Conservation (phyloP, 257 asterid species). For the Capsicum chinense region DNA sequence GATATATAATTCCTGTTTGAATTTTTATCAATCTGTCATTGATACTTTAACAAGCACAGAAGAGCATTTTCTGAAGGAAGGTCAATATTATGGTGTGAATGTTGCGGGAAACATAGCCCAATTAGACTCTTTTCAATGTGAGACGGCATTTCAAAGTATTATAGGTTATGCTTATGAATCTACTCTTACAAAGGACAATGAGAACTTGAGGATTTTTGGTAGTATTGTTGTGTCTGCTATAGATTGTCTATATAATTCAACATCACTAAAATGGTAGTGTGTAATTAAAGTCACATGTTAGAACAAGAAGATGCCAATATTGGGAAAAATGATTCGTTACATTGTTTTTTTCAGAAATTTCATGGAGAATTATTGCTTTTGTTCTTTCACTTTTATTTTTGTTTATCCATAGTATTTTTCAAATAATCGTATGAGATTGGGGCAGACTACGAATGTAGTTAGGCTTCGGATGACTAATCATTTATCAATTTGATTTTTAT, state of each 20-base stretch:
- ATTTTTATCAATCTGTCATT: not conserved
- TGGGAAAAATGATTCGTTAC: not conserved
- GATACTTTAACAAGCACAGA: not conserved
- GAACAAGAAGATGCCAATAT: not conserved
- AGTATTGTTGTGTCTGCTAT: not conserved
- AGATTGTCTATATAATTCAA: not conserved
- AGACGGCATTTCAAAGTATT: not conserved
- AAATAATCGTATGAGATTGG: not conserved
- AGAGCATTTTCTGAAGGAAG: not conserved
- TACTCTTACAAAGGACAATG: not conserved
- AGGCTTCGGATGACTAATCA: too few species aligned
- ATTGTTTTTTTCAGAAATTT: not conserved
- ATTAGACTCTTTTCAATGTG: not conserved
- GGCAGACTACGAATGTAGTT: too few species aligned
- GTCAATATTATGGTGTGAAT: not conserved
- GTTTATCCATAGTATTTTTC: not conserved
- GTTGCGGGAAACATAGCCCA: not conserved
- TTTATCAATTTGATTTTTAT: too few species aligned
- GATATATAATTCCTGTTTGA: not conserved
- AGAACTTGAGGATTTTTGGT: not conserved
- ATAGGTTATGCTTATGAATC: not conserved
- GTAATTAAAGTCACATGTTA: not conserved
- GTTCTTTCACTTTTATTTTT: not conserved
- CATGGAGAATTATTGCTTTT: not conserved
- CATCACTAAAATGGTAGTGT: not conserved